Percentiles rank a stretch among this genome's conserved stretches.
Evolutionary conservation across 2,329 filamentous ascomycete genomes (phyloP).

Genomic region (Nemania sp.): DNA sequence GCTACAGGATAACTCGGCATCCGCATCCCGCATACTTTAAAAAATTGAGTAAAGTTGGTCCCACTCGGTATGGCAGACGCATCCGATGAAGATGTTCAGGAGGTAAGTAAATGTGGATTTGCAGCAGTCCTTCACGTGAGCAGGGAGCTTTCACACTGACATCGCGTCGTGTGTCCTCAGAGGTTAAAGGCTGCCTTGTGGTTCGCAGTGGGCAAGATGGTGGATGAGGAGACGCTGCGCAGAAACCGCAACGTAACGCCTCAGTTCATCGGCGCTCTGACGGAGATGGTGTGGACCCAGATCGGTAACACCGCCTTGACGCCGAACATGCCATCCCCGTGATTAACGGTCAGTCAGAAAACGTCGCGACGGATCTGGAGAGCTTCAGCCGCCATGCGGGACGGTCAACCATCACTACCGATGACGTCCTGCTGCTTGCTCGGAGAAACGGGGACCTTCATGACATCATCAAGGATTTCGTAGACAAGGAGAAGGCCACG

Average conservation of each 20-base stretch:
- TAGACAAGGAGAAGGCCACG: slow-evolving; percentile 63
- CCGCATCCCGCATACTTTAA: background rate
- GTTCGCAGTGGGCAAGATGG: slow-evolving; percentile 82
- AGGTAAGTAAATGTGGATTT: slow-evolving; percentile 29
- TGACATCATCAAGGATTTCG: slow-evolving; percentile 70
- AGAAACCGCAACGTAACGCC: slow-evolving; percentile 84
- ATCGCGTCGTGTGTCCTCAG: slow-evolving; percentile 47
- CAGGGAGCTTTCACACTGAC: slow-evolving; percentile 3
- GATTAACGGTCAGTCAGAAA: slow-evolving; percentile 48
- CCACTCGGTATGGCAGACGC: slow-evolving; percentile 38
- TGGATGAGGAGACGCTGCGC: slow-evolving; percentile 79
- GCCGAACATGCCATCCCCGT: background rate
- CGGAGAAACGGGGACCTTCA: slow-evolving; percentile 86
- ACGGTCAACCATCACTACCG: slow-evolving; percentile 76
- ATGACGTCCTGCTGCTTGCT: slow-evolving; percentile 86
- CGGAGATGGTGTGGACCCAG: slow-evolving; percentile 75
- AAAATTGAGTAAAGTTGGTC: background rate
- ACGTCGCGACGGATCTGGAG: slow-evolving; percentile 61
- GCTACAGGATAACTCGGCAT: too few relatives aligned
- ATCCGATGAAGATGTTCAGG: slow-evolving; percentile 40
- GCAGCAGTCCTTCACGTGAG: background rate
- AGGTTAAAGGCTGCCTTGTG: slow-evolving; percentile 83
- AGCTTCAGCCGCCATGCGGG: slow-evolving; percentile 74
- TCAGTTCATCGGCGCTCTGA: slow-evolving; percentile 82
- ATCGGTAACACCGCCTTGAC: slow-evolving; percentile 60